Base-by-base conservation (phyloP, 805 yeast species). In the Starmerella apicola region DNA sequence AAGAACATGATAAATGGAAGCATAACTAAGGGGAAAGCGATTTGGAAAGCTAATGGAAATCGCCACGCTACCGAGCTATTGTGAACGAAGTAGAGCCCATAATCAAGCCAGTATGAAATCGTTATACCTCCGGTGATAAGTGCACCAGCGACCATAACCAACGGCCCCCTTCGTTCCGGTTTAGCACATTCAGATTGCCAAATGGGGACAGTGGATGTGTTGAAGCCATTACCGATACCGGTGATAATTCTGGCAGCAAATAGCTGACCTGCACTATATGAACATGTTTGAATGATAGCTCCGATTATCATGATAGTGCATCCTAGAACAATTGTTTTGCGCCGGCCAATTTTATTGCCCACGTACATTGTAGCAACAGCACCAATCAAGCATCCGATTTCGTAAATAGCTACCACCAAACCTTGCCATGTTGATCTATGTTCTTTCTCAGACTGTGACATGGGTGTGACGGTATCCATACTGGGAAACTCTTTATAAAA, bases 171-270 rank as follows among this genome's bases (percentile, higher is more conserved):
- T 46, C 64, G 64, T 39, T 68, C 69, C 3, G 81, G 67, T 41
- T 67, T 70, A 26, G 81, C 67, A 57, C 76, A 69, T 58, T 80
- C 91, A 1, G 84, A 66, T 53, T 76, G 83, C 74, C 81, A 80
- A 45, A 77, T 75, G 7, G 86, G 86, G 42, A 76, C 75, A 22
- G 83, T 76, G 13, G 83, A 72, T n/a, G 83, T 75, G 54, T 72
- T 71, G 54, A 76, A 58, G 40, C 86, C 86, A 43, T 74, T 76
- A 49, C 85, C 86, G 38, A 78, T 50, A 44, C 88, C 82, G 7
- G 79, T 70, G 17, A 75, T 55, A 36, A 76, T 71, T 60, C 91
- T 68, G 15, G 81, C 84, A 44, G 76, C 61, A 37, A 79, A 71
- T 40, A 80, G 71, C 52, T 78, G 84, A 28, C 78, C 82, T 45